These are phyloP conservation scores for Blastobotrys capitulatus DNA, from an alignment of 1,139 yeast species.

Conservation along the genomic window DNA sequence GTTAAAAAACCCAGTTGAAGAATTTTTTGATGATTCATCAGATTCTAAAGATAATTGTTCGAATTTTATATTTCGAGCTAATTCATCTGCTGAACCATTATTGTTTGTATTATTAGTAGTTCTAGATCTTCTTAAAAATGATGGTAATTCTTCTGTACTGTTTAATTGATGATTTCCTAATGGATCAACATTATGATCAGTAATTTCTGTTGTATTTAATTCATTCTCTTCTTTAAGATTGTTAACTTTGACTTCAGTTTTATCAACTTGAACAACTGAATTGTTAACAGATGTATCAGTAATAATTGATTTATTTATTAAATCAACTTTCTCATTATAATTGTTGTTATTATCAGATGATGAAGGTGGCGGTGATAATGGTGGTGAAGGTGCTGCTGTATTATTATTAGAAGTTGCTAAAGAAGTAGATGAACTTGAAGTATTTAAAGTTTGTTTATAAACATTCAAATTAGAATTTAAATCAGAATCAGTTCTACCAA, in stretches of 20 bases:
- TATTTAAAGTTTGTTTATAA: background rate
- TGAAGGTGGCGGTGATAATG: background rate
- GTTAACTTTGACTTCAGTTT: background rate
- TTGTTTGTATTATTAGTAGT: background rate
- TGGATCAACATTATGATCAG: background rate
- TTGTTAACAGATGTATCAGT: background rate
- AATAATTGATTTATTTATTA: too few species aligned
- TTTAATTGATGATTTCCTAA: background rate
- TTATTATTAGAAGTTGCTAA: background rate
- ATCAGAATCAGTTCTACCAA: slow-evolving; percentile 72
- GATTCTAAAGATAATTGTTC: background rate
- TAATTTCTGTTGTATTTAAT: background rate
- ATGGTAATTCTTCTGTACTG: slow-evolving; percentile 1
- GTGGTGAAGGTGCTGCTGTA: background rate
- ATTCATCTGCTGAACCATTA: slow-evolving; percentile 1
- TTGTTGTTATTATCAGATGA: too few species aligned
- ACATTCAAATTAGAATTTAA: slow-evolving; percentile 44
- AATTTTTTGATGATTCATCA: background rate
- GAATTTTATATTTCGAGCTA: slow-evolving; percentile 2
- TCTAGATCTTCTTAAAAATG: slow-evolving; percentile 1
- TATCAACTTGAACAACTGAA: background rate
- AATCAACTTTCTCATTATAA: too few species aligned
- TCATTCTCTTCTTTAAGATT: background rate
- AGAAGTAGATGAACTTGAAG: background rate
- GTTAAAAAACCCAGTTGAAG: slow-evolving; percentile 1